Evolutionary conservation across 2,329 filamentous ascomycete genomes (phyloP).

Genomic region (Trichoderma asperellum): DNA sequence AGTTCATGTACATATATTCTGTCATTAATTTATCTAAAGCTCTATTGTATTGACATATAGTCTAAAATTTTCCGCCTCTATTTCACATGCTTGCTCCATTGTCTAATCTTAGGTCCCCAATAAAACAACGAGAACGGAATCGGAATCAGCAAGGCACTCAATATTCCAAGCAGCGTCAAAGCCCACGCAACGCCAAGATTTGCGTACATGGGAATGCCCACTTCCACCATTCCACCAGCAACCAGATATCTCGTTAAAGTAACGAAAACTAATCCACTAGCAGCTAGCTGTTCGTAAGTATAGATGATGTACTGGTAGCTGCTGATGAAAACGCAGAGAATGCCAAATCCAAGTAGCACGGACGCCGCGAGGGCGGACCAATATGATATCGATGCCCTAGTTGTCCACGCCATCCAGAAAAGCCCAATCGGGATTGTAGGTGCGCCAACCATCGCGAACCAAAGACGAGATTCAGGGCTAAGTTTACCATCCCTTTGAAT

Average conservation of each 20-base stretch:
- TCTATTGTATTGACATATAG: neutral
- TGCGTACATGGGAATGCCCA: neutral
- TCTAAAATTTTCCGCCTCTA: neutral
- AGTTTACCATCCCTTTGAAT: neutral
- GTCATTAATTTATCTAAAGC: neutral
- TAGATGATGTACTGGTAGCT: constrained; percentile 4
- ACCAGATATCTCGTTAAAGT: constrained; percentile 1
- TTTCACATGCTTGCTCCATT: constrained; percentile 8
- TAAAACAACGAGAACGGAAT: neutral
- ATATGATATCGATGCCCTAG: neutral
- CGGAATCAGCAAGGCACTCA: neutral
- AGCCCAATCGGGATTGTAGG: neutral
- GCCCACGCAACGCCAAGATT: constrained; percentile 3
- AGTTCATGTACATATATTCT: neutral
- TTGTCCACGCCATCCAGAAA: constrained; percentile 3
- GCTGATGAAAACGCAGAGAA: constrained; percentile 1
- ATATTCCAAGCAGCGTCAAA: neutral
- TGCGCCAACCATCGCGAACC: neutral
- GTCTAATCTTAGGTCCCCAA: neutral
- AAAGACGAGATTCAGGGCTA: neutral
- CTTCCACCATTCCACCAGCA: neutral
- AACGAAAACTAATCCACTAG: neutral
- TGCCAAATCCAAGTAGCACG: neutral
- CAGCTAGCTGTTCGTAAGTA: neutral
- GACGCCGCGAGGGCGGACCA: constrained; percentile 1